These are phyloP conservation scores for Przewalskia tangutica DNA, from an alignment of 257 asterid species.

Conservation along the genomic window DNA sequence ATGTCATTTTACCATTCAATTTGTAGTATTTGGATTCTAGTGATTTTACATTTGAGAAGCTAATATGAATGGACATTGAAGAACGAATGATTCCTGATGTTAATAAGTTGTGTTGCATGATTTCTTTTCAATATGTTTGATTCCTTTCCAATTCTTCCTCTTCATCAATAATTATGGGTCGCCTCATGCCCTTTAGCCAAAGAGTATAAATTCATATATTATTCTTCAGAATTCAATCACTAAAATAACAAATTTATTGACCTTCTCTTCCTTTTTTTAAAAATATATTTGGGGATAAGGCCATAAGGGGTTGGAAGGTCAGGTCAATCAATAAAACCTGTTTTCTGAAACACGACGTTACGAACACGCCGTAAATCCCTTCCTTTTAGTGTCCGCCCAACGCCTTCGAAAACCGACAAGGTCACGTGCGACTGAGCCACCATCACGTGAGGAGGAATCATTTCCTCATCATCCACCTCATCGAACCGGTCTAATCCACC, in stretches of 20 bases:
- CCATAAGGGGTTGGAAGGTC: not conserved
- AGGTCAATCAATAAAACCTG: conserved; percentile 75
- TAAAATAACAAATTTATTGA: not conserved
- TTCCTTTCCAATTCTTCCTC: too few relatives aligned
- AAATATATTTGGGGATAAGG: too few relatives aligned
- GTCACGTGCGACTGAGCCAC: conserved; percentile 85
- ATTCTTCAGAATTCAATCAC: not conserved
- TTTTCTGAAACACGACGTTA: conserved; percentile 76
- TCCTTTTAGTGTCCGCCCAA: conserved; percentile 82
- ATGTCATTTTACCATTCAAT: too few relatives aligned
- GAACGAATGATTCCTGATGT: too few relatives aligned
- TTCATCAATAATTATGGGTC: too few relatives aligned
- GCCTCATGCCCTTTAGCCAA: too few relatives aligned
- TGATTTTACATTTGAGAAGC: too few relatives aligned
- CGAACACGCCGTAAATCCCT: conserved; percentile 74
- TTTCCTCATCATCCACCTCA: conserved; percentile 45
- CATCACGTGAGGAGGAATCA: conserved; percentile 95
- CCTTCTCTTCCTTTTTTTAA: not conserved
- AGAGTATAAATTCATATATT: not conserved
- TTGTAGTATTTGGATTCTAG: too few relatives aligned
- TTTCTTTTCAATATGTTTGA: too few relatives aligned
- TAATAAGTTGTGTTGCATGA: too few relatives aligned
- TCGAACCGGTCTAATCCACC: conserved; percentile 23
- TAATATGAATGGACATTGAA: too few relatives aligned
- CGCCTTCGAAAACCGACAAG: conserved; percentile 86